phyloP scores from a whole-genome alignment of 1,284 basidiomycete species.

The Macrocybe sp. region DNA sequence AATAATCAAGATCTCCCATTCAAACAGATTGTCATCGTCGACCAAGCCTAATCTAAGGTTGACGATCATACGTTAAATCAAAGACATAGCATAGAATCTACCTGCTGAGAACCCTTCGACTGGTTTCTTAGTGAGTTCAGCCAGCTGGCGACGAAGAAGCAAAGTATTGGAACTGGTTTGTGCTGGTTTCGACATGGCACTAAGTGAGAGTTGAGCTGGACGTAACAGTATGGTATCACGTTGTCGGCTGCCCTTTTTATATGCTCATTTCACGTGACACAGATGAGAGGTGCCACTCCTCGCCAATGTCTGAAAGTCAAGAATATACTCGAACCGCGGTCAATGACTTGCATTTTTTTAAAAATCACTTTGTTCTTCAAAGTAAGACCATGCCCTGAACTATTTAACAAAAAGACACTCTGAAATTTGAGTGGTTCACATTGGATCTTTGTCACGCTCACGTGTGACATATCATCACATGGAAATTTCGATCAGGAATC shows the following conservation, averaged over 20 bases:
- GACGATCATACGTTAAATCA: constrained; percentile 18
- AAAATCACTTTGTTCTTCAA: too few relatives aligned
- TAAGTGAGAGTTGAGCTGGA: neutral
- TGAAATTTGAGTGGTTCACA: too few relatives aligned
- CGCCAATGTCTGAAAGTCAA: too few relatives aligned
- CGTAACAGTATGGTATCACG: constrained; percentile 8
- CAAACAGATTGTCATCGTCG: constrained; percentile 88
- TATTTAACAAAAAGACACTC: too few relatives aligned
- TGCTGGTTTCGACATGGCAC: constrained; percentile 45
- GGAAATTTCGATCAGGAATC: too few relatives aligned
- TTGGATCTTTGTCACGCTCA: too few relatives aligned
- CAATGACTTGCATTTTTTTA: too few relatives aligned
- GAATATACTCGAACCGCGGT: too few relatives aligned
- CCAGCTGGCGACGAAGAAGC: constrained; percentile 75
- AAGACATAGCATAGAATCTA: constrained; percentile 23
- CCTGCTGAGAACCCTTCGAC: constrained; percentile 95
- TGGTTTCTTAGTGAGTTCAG: constrained; percentile 85
- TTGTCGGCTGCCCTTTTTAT: constrained; percentile 7
- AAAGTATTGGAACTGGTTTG: constrained; percentile 57
- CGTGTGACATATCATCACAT: too few relatives aligned
- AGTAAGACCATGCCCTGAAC: too few relatives aligned
- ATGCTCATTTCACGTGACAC: too few relatives aligned
- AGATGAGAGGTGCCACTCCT: too few relatives aligned
- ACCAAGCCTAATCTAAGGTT: constrained; percentile 63
- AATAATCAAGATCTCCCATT: constrained; percentile 93